Percentiles rank a stretch among this genome's conserved stretches.
phyloP scores from a whole-genome alignment of 2,329 filamentous ascomycete species.

The Zarea fungicola region DNA sequence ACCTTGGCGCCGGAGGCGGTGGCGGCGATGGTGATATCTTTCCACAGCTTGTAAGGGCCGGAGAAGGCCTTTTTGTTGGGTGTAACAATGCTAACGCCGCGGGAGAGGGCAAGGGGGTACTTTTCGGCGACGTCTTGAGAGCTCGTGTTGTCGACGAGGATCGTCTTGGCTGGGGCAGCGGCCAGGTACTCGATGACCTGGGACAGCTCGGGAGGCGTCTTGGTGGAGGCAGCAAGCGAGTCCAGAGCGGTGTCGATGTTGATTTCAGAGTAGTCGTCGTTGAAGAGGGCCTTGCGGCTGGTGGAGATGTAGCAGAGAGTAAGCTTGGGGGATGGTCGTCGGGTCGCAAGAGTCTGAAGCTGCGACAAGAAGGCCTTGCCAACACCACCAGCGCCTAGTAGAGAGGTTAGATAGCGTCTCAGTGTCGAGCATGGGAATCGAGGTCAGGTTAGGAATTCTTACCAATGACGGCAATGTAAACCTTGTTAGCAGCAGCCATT shows the following conservation, averaged over 20 bases:
- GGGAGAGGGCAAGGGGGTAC: conserved; percentile 76
- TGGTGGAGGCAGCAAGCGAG: conserved; percentile 57
- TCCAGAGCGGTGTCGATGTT: conserved; percentile 55
- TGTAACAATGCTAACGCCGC: conserved; percentile 86
- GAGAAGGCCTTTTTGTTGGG: conserved; percentile 99
- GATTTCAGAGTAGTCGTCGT: conserved; percentile 65
- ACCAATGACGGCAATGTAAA: conserved; percentile 51
- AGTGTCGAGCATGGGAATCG: neutral
- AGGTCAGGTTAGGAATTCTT: conserved; percentile 14
- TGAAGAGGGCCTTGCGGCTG: conserved; percentile 76
- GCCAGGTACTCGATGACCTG: conserved; percentile 74
- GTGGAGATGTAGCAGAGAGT: conserved; percentile 81
- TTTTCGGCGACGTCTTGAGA: conserved; percentile 76
- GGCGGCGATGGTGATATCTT: conserved; percentile 75
- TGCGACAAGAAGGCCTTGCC: conserved; percentile 87
- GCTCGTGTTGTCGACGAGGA: conserved; percentile 95
- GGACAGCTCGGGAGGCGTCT: conserved; percentile 60
- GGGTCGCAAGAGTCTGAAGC: conserved; percentile 61
- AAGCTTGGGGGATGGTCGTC: conserved; percentile 64
- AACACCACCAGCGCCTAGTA: conserved; percentile 80
- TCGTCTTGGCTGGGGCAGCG: conserved; percentile 68
- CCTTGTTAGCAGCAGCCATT: conserved; percentile 43
- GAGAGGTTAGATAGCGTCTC: neutral
- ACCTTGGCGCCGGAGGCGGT: conserved; percentile 68
- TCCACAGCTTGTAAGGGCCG: conserved; percentile 73